Evolutionary conservation across 1,284 basidiomycete genomes (phyloP), one percentile per base, ranked within the genome.

Genomic region (Trametes sp.): DNA sequence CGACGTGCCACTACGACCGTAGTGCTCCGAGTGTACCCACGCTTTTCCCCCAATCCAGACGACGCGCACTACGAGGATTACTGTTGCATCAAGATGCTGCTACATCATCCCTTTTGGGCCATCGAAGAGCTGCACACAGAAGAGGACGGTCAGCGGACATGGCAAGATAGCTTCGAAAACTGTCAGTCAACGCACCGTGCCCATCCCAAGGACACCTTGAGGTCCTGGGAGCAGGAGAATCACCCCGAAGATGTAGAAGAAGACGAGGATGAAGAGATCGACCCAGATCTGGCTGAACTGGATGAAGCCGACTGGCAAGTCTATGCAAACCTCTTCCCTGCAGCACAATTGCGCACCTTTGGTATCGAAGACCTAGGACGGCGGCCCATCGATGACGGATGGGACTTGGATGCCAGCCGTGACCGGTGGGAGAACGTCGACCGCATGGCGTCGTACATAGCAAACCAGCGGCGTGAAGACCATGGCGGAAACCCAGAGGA

Each of bases 291-390:
- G 8, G 52, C 41, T 6, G 21, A 55, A 54, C 24, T 61, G 11
- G 54, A 54, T 33, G 59, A 61, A 48, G 54, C 52, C 8, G 59
- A 61, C 59, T 61, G 59, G 59, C 59, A 61, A 42, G 23, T 61
- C 6, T 60, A 46, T 36, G 59, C 52, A 7, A 41, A 38, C 8
- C 52, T 60, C 11, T 28, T 33, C 59, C 59, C n/a, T 19, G 44
- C 28, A 38, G 24, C 7, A 16, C 45, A 23, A 2, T 61, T 10
- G 53, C 59, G 7, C n/a, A 10, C 16, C 6, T 61, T 48, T 42
- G 45, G 35, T 29, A 28, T 33, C 28, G 41, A 35, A 4, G 59
- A 61, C 35, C 21, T 61, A 26, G 58, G 42, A 13, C 8, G 38
- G 23, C 53, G 29, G 19, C 58, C 58, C 6, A 28, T 60, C 28